Conservation (phyloP, 1,284 basidiomycete genomes). For the Stygiomarasmius scandens region DNA sequence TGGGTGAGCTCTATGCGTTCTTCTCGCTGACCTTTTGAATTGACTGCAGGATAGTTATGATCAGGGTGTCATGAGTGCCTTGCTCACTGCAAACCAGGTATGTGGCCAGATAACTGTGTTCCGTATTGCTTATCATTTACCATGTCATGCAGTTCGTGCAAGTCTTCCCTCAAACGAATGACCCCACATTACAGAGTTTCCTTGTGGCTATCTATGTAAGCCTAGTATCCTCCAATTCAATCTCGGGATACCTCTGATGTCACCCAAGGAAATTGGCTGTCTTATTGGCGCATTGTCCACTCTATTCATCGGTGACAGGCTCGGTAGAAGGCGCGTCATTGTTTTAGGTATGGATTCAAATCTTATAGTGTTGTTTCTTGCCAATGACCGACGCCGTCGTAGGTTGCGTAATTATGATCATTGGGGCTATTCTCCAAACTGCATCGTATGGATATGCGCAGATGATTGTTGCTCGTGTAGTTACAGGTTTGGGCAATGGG, state of each 20-base stretch:
- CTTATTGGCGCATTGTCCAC: constrained; percentile 54
- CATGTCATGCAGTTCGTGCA: constrained; percentile 48
- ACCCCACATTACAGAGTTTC: constrained; percentile 58
- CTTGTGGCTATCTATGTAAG: constrained; percentile 57
- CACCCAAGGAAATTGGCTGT: constrained; percentile 54
- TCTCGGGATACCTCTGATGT: neutral
- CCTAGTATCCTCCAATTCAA: neutral
- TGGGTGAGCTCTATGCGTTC: constrained; percentile 40
- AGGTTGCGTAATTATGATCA: constrained; percentile 50
- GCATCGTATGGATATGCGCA: constrained; percentile 56
- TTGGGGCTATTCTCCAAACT: constrained; percentile 64
- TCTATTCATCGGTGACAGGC: constrained; percentile 55
- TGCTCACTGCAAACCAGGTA: constrained; percentile 54
- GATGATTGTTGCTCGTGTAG: constrained; percentile 62
- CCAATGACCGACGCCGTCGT: too few species aligned
- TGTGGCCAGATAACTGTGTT: neutral
- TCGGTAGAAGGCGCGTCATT: constrained; percentile 57
- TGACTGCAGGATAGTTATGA: constrained; percentile 48
- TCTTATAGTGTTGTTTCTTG: neutral
- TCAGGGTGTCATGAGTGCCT: constrained; percentile 66
- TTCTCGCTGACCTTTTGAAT: neutral
- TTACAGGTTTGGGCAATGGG: constrained; percentile 71
- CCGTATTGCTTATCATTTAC: neutral
- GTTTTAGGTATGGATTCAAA: constrained; percentile 31
- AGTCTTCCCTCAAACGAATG: constrained; percentile 52